Evolutionary conservation across 1,139 yeast genomes (phyloP).

Genomic region (Suhomyces coccinellae): DNA sequence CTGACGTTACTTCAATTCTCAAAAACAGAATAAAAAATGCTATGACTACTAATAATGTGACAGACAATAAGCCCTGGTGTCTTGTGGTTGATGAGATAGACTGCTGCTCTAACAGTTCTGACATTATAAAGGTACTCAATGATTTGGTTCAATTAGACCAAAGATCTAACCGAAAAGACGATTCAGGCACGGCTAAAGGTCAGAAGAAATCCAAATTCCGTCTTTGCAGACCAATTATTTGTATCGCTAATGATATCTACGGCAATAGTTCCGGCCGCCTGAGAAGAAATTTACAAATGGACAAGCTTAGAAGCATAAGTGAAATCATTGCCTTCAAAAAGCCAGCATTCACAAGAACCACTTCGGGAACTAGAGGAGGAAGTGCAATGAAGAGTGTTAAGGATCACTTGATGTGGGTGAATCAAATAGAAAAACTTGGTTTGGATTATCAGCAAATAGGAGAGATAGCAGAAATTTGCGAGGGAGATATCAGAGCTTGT

Average conservation of each 20-base stretch:
- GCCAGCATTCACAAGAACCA: conserved; percentile 49
- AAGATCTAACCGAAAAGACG: conserved; percentile 40
- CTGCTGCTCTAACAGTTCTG: conserved; percentile 74
- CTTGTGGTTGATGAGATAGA: conserved; percentile 88
- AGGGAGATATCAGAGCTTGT: conserved; percentile 85
- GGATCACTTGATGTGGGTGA: conserved; percentile 43
- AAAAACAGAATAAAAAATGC: conserved; percentile 64
- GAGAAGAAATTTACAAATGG: conserved; percentile 48
- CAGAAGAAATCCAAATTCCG: conserved; percentile 34
- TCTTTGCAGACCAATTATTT: conserved; percentile 81
- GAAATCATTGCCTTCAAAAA: conserved; percentile 69
- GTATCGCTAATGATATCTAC: conserved; percentile 87
- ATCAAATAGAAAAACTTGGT: conserved; percentile 32
- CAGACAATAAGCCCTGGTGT: conserved; percentile 65
- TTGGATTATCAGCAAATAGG: conserved; percentile 38
- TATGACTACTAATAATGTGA: conserved; percentile 62
- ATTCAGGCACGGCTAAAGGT: conserved; percentile 18
- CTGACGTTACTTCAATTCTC: conserved; percentile 32
- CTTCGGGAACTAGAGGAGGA: conserved; percentile 36
- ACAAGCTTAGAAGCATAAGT: conserved; percentile 67
- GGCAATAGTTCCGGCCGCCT: conserved; percentile 39
- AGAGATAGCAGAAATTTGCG: conserved; percentile 67
- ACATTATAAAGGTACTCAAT: conserved; percentile 67
- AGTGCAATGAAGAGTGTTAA: conserved; percentile 37
- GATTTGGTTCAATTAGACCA: conserved; percentile 64